Base-by-base conservation (phyloP, 768 basidiomycete species). In the Lactifluus hygrophoroides region DNA sequence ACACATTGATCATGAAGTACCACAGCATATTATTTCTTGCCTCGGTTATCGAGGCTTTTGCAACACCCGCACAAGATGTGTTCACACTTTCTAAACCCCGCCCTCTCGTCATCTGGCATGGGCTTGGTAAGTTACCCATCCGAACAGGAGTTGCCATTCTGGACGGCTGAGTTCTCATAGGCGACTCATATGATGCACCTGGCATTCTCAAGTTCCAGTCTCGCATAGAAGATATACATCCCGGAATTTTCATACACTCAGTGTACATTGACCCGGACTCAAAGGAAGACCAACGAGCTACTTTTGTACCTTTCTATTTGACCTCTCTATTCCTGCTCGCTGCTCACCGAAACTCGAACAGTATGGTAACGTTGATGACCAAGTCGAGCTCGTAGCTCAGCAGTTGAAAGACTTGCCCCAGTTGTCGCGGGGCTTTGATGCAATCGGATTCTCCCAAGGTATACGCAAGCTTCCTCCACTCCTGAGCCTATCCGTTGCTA, bases 361-460 rank as follows among this genome's bases (percentile, higher is more conserved):
- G 91, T 92, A 85, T 64, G 91, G 91, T 44, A 83, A 88, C 58
- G 78, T 90, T 38, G 77, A 89, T 55, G 76, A 81, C 6, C 91
- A 94, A 66, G 65, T 94, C n/a, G n/a, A 75, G 21, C 38, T 77
- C 30, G 90, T 86, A 6, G 77, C 85, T 14, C 73, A 76, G 28
- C 88, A 93, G 67, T 72, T 94, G 3, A 72, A 75, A 30, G 75
- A 70, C 1, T 77, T 93, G 34, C 76, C 81, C 1, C 83, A 91
- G 65, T 77, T 94, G 16, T 60, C 74, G 48, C 66, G 66, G 28
- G 91, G 91, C 3, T 94, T 93, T 64, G 90, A 92, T 67, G 91
- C 87, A 16, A 83, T 94, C 51, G 91, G 91, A 1, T 85, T 94
- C 70, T 93, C 90, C 1, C 91, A 94, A 79, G 90, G 86, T 70